Evolutionary conservation across 2,329 filamentous ascomycete genomes (phyloP).

Genomic region (Talaromyces sp.): DNA sequence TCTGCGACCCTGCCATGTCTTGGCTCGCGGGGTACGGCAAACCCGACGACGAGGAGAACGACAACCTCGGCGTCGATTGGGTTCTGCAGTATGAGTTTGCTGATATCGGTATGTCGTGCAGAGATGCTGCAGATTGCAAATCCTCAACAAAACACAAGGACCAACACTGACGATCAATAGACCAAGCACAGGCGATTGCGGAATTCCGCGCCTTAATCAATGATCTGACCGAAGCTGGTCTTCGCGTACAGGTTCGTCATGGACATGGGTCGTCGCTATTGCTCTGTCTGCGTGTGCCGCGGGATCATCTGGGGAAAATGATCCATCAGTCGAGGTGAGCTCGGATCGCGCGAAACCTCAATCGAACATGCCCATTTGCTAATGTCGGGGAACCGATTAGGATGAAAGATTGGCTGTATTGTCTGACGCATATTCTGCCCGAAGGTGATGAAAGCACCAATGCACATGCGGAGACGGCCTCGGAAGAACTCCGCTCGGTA

Average conservation of each 20-base stretch:
- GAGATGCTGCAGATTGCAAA: background rate
- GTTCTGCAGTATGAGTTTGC: conserved; percentile 79
- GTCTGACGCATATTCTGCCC: conserved; percentile 77
- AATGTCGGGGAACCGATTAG: conserved; percentile 50
- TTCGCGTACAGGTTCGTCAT: conserved; percentile 83
- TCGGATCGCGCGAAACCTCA: background rate
- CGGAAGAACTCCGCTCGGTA: conserved; percentile 83
- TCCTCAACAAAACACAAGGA: background rate
- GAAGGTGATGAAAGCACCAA: conserved; percentile 70
- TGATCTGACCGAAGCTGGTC: conserved; percentile 74
- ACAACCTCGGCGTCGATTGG: conserved; percentile 79
- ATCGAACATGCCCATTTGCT: background rate
- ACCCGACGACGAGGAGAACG: conserved; percentile 35
- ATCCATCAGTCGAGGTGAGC: conserved; percentile 75
- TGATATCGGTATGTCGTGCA: conserved; percentile 58
- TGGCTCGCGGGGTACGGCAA: conserved; percentile 27
- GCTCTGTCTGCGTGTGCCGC: conserved; percentile 79
- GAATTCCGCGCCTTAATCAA: conserved; percentile 78
- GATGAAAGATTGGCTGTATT: conserved; percentile 91
- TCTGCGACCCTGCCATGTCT: conserved; percentile 23
- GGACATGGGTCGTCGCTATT: conserved; percentile 76
- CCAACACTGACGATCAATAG: conserved; percentile 46
- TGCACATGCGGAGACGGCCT: conserved; percentile 80
- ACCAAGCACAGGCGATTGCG: conserved; percentile 68
- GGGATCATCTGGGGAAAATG: conserved; percentile 74